Conservation (phyloP, 495 filamentous ascomycete species). For the Amniculicola lignicola region DNA sequence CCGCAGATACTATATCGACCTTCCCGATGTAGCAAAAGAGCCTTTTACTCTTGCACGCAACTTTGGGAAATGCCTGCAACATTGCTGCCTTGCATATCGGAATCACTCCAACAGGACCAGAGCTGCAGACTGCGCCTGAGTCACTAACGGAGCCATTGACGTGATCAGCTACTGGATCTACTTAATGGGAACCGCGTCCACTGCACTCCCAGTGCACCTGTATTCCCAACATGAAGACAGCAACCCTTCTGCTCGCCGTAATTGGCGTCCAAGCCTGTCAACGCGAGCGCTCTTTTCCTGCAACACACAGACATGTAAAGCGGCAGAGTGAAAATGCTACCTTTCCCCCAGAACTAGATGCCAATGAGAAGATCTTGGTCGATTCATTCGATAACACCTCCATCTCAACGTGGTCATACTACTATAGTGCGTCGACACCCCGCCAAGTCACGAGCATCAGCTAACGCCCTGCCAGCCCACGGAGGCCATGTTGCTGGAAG, state of each 20-base stretch:
- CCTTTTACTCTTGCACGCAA: too few relatives aligned
- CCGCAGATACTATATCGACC: background rate
- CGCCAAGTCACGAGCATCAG: background rate
- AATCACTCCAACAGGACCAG: too few relatives aligned
- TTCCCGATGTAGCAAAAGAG: conserved; percentile 11
- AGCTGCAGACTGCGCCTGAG: too few relatives aligned
- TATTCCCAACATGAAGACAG: conserved; percentile 15
- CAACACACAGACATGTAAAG: conserved; percentile 13
- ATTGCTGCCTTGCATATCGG: too few relatives aligned
- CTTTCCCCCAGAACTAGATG: conserved; percentile 24
- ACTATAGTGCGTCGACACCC: conserved; percentile 20
- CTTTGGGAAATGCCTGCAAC: too few relatives aligned
- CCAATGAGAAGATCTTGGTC: conserved; percentile 25
- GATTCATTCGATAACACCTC: conserved; percentile 32
- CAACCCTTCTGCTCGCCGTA: conserved; percentile 13
- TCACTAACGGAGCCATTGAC: too few relatives aligned
- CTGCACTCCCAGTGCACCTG: too few relatives aligned
- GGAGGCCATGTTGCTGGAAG: conserved; percentile 27
- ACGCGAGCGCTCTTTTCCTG: conserved; percentile 15
- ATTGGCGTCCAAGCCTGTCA: conserved; percentile 27
- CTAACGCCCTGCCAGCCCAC: conserved; percentile 12
- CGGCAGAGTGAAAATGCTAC: conserved; percentile 15
- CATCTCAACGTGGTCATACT: conserved; percentile 32
- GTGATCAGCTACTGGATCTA: too few relatives aligned
- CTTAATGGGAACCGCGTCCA: too few relatives aligned